Evolutionary conservation across 2,329 filamentous ascomycete species (phyloP).

Genomic region (Salinomyces thailandicus): DNA sequence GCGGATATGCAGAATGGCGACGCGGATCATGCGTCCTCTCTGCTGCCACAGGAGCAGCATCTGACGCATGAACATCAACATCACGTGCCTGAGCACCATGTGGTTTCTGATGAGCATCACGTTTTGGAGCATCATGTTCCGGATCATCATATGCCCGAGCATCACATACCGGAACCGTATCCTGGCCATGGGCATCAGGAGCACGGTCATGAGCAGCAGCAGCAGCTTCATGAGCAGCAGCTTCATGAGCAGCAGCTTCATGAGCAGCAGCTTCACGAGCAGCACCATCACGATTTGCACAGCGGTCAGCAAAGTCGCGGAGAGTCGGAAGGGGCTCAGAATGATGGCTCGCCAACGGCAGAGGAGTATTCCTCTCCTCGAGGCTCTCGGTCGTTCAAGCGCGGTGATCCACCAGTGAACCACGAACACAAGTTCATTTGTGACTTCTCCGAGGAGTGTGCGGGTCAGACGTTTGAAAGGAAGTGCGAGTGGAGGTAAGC

Average conservation of each 20-base stretch:
- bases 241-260: too few species aligned
- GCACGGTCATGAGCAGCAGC: not conserved
- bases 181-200: not conserved
- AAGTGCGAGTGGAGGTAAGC: conserved; percentile 93
- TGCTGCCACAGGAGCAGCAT: conserved; percentile 7
- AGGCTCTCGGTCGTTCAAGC: conserved; percentile 22
- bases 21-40: not conserved
- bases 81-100: conserved; percentile 8
- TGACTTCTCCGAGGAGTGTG: conserved; percentile 55
- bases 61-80: conserved; percentile 5
- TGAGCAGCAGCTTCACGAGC: too few species aligned
- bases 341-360: conserved; percentile 7
- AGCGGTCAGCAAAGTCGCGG: conserved; percentile 2
- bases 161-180: conserved; percentile 2
- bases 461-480: conserved; percentile 59
- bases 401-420: conserved; percentile 49
- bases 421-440: conserved; percentile 68
- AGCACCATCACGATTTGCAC: not conserved
- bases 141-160: conserved; percentile 7
- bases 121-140: conserved; percentile 6
- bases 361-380: conserved; percentile 4
- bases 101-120: conserved; percentile 7
- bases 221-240: too few species aligned
- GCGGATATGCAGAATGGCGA: conserved; percentile 17
- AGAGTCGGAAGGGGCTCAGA: conserved; percentile 4